Evolutionary conservation across 306 rosid species (phyloP).

Genomic region (Casuarina cunninghamiana): DNA sequence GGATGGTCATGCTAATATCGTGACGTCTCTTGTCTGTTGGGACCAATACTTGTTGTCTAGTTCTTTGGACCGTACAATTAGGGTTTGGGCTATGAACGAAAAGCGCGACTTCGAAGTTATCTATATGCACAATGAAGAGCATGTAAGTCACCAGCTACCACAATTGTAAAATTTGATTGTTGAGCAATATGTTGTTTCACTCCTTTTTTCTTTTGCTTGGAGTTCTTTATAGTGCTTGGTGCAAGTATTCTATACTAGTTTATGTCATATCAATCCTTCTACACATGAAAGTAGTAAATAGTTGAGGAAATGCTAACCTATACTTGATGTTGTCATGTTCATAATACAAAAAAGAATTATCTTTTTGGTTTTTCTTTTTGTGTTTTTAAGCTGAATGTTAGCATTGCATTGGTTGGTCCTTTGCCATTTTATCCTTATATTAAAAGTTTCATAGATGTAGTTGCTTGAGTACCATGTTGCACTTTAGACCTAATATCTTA

Average conservation of each 20-base stretch:
- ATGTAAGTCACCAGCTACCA: conserved; percentile 26
- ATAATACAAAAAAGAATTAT: too few species aligned
- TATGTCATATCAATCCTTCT: not conserved
- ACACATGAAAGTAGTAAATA: not conserved
- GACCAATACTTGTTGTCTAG: conserved; percentile 21
- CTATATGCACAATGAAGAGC: conserved; percentile 28
- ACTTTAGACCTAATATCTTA: not conserved
- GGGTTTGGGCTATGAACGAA: conserved; percentile 10
- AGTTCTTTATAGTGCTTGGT: not conserved
- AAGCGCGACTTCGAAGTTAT: conserved; percentile 17
- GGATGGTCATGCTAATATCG: conserved; percentile 33
- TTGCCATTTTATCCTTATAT: not conserved
- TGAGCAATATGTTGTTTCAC: not conserved
- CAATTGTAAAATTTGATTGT: not conserved
- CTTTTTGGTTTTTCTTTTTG: too few species aligned
- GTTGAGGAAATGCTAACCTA: not conserved
- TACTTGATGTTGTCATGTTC: too few species aligned
- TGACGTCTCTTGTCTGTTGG: conserved; percentile 55
- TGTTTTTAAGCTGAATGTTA: too few species aligned
- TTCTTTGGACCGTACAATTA: conserved; percentile 20
- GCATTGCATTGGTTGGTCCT: too few species aligned
- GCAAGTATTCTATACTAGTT: not conserved
- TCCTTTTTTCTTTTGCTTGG: not conserved
- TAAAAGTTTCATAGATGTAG: not conserved
- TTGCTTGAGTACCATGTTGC: not conserved